phyloP scores from a whole-genome alignment of 1,284 basidiomycete genomes.

The Ustilago trichophora region DNA sequence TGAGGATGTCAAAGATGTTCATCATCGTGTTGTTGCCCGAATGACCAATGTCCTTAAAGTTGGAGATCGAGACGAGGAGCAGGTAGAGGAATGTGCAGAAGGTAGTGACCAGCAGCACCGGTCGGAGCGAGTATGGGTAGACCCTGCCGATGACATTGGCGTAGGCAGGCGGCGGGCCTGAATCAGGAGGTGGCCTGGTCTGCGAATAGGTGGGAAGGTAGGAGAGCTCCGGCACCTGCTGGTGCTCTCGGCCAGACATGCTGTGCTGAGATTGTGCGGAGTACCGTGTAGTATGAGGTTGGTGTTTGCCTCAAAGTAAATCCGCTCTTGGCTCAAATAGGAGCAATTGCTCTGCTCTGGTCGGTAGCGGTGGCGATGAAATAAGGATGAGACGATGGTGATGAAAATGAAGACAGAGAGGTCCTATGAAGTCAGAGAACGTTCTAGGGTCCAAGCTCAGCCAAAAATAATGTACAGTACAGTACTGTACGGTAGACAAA shows the following conservation, averaged over 20 bases:
- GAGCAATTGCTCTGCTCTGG: too few relatives aligned
- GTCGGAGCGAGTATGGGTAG: conserved; percentile 54
- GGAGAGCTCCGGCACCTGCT: conserved; percentile 32
- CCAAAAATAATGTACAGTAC: not conserved
- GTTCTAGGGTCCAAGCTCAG: not conserved
- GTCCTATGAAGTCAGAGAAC: not conserved
- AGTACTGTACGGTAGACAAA: too few relatives aligned
- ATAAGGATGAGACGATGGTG: not conserved
- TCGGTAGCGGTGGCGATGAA: too few relatives aligned
- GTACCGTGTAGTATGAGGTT: too few relatives aligned
- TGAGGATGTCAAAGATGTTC: conserved; percentile 47
- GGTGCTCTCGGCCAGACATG: conserved; percentile 24
- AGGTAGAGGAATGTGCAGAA: conserved; percentile 55
- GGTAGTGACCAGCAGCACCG: conserved; percentile 53
- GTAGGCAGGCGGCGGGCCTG: conserved; percentile 51
- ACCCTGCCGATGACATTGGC: conserved; percentile 43
- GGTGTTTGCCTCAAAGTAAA: too few relatives aligned
- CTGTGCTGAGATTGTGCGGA: not conserved
- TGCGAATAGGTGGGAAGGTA: conserved; percentile 44
- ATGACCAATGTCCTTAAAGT: conserved; percentile 36
- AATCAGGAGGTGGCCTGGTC: conserved; percentile 39
- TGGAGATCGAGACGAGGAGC: conserved; percentile 35
- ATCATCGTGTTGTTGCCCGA: conserved; percentile 39
- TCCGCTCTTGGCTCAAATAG: too few relatives aligned
- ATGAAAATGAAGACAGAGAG: not conserved